A percentile compares a stretch with the other conserved stretches of the same genome.
These are phyloP conservation scores for Myrica gale DNA, from an alignment of 306 rosid species.

Conservation along the genomic window DNA sequence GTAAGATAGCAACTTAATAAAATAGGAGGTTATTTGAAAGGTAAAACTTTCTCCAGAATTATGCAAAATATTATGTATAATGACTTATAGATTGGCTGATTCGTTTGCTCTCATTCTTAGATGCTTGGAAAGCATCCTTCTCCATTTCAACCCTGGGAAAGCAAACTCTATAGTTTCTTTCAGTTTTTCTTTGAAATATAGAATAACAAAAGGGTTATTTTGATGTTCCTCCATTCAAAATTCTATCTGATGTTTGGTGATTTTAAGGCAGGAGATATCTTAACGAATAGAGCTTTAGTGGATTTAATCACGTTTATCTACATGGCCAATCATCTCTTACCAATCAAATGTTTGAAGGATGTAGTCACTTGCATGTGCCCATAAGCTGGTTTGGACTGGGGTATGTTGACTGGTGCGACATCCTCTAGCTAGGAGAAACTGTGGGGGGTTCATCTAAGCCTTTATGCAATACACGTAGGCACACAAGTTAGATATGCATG, in stretches of 20 bases:
- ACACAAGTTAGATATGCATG: neutral
- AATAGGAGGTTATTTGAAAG: neutral
- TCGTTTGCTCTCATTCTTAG: neutral
- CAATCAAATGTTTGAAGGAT: neutral
- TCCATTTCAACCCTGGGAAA: neutral
- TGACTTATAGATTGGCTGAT: neutral
- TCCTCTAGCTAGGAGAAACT: neutral
- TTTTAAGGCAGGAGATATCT: neutral
- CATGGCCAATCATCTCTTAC: neutral
- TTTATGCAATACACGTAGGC: neutral
- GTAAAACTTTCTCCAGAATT: neutral
- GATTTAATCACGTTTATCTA: neutral
- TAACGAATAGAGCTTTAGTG: neutral
- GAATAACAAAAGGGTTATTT: neutral
- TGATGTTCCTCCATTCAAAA: slow-evolving; percentile 1
- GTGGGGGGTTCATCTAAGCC: neutral
- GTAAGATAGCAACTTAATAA: neutral
- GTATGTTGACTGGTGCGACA: neutral
- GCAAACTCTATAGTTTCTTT: neutral
- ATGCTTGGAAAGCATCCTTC: neutral
- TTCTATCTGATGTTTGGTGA: neutral
- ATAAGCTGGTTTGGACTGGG: neutral
- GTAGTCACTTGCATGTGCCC: neutral
- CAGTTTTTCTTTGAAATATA: neutral
- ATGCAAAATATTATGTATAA: neutral